These are phyloP conservation scores for Biscogniauxia marginata DNA, from an alignment of 2,329 filamentous ascomycete species.

Conservation along the genomic window DNA sequence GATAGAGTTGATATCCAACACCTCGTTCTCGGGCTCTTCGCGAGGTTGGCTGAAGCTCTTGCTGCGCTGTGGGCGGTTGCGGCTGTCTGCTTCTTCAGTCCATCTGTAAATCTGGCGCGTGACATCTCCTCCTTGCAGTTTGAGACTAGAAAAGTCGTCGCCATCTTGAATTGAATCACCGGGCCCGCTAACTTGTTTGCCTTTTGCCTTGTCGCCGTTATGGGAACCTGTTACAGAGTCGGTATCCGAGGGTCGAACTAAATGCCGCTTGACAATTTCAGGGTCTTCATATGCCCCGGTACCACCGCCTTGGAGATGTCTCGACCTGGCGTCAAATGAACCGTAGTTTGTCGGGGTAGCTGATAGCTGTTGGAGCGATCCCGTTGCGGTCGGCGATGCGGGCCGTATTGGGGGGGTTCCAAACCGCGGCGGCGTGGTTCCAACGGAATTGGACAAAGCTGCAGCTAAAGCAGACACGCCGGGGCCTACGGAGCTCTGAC, in stretches of 20 bases:
- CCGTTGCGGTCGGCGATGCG: slow-evolving; percentile 55
- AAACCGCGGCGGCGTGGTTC: slow-evolving; percentile 67
- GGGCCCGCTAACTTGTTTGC: slow-evolving; percentile 47
- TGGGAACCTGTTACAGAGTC: slow-evolving; percentile 39
- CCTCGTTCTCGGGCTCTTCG: slow-evolving; percentile 75
- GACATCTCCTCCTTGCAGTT: slow-evolving; percentile 90
- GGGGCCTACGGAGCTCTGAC: slow-evolving; percentile 67
- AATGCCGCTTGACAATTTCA: slow-evolving; percentile 85
- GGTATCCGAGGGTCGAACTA: slow-evolving; percentile 66
- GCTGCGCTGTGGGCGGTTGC: slow-evolving; percentile 70
- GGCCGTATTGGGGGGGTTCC: slow-evolving; percentile 63
- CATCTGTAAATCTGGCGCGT: slow-evolving; percentile 95
- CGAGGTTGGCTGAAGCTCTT: slow-evolving; percentile 82
- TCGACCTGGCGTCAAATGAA: slow-evolving; percentile 73
- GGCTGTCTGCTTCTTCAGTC: slow-evolving; percentile 82
- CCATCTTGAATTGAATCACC: slow-evolving; percentile 49
- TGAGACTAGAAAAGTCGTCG: slow-evolving; percentile 90
- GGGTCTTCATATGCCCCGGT: slow-evolving; percentile 76
- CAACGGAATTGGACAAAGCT: slow-evolving; percentile 74
- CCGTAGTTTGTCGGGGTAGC: slow-evolving; percentile 73
- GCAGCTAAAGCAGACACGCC: slow-evolving; percentile 86
- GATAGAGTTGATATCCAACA: slow-evolving; percentile 84
- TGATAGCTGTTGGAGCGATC: slow-evolving; percentile 45
- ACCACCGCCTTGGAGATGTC: slow-evolving; percentile 43
- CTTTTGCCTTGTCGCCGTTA: slow-evolving; percentile 46